phyloP scores from a whole-genome alignment of 2,329 filamentous ascomycete genomes.

The Fusarium brevicatenulatum region DNA sequence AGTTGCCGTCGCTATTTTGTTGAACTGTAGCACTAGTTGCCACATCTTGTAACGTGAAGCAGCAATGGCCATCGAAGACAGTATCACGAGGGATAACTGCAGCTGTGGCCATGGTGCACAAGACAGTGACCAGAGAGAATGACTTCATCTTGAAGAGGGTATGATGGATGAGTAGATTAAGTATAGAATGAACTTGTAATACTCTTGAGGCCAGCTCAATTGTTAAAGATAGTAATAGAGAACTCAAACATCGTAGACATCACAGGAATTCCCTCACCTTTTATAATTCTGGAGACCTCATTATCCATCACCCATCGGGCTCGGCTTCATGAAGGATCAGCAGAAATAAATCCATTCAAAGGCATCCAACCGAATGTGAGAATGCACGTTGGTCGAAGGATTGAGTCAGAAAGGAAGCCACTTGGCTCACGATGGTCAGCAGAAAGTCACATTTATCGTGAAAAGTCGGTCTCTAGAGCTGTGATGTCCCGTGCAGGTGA shows the following conservation, averaged over 20 bases:
- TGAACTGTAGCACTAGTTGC: slow-evolving; percentile 39
- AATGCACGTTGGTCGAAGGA: slow-evolving; percentile 35
- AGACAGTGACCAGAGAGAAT: slow-evolving; percentile 31
- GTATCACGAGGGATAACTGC: slow-evolving; percentile 36
- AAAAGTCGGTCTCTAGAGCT: slow-evolving; percentile 25
- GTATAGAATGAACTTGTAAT: background rate
- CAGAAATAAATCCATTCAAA: slow-evolving; percentile 24
- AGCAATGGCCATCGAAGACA: slow-evolving; percentile 43
- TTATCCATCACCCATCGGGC: background rate
- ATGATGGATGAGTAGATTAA: background rate
- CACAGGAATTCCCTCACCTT: slow-evolving; percentile 16
- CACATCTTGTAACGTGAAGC: slow-evolving; percentile 47
- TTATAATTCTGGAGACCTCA: slow-evolving; percentile 11
- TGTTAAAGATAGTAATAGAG: background rate
- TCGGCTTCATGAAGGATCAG: slow-evolving; percentile 28
- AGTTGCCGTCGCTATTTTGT: slow-evolving; percentile 43
- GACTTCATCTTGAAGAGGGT: slow-evolving; percentile 36
- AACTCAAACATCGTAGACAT: background rate
- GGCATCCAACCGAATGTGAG: slow-evolving; percentile 29
- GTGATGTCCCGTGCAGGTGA: slow-evolving; percentile 44
- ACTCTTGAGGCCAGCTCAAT: slow-evolving; percentile 23
- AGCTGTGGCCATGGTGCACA: slow-evolving; percentile 34
- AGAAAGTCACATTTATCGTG: slow-evolving; percentile 22
- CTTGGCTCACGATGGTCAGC: slow-evolving; percentile 23
- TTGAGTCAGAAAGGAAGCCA: slow-evolving; percentile 28